These are phyloP conservation scores for Barnettozyma populi DNA, from an alignment of 805 yeast species.

Conservation along the genomic window DNA sequence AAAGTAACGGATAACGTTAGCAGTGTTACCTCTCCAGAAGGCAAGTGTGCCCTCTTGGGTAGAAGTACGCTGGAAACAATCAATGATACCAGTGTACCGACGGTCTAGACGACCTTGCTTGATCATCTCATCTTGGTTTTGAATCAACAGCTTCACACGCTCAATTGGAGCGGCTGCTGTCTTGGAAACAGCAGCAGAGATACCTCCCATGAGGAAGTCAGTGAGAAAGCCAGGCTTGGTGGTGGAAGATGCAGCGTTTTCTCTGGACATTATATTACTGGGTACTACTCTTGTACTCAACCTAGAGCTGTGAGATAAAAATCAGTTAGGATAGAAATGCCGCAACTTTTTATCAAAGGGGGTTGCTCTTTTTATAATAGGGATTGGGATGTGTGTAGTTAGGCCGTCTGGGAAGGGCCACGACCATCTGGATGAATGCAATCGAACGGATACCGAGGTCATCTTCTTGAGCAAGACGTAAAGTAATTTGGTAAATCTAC, in stretches of 20 bases:
- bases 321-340: too few relatives aligned
- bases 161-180: conserved; percentile 98
- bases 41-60: conserved; percentile 87
- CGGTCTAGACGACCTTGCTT: conserved; percentile 92
- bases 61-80: conserved; percentile 92
- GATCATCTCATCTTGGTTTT: conserved; percentile 97
- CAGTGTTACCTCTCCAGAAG: conserved; percentile 99
- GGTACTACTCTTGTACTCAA: neutral
- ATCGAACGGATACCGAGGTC: neutral
- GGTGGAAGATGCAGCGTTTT: neutral
- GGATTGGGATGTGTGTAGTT: neutral
- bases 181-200: conserved; percentile 96
- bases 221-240: conserved; percentile 32
- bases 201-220: conserved; percentile 96
- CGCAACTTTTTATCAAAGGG: neutral
- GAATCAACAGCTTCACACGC: conserved; percentile 93
- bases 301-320: neutral
- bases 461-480: neutral
- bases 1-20: conserved; percentile 97
- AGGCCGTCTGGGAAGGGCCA: neutral
- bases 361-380: neutral
- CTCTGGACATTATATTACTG: neutral
- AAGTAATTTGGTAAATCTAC: too few relatives aligned
- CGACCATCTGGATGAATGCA: neutral
- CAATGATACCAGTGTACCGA: conserved; percentile 84